Evolutionary conservation across 2,329 filamentous ascomycete genomes (phyloP).

Genomic region (Colletotrichum eremochloae): DNA sequence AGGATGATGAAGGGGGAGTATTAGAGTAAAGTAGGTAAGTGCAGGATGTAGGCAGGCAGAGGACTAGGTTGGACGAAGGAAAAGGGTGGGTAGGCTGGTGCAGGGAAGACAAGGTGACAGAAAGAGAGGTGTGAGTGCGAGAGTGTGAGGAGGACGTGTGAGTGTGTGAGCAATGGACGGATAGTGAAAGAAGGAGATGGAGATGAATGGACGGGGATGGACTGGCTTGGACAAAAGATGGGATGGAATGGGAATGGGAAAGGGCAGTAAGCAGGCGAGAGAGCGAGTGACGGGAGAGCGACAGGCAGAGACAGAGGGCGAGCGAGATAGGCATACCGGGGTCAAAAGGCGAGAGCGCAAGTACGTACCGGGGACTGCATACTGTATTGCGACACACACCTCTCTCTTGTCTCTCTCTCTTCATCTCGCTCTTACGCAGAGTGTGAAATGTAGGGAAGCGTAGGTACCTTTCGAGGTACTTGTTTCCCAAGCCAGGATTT

Average conservation of each 20-base stretch:
- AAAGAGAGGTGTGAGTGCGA: conserved; percentile 49
- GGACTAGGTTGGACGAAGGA: conserved; percentile 40
- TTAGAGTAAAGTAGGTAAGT: conserved; percentile 45
- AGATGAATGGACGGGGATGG: conserved; percentile 44
- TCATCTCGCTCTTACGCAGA: not conserved
- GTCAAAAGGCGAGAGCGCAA: conserved; percentile 49
- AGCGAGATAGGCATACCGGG: conserved; percentile 44
- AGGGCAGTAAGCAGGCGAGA: conserved; percentile 28
- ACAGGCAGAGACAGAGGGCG: conserved; percentile 29
- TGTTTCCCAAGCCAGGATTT: not conserved
- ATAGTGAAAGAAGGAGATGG: conserved; percentile 45
- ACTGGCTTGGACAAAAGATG: conserved; percentile 39
- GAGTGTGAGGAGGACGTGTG: conserved; percentile 44
- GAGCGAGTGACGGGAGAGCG: conserved; percentile 46
- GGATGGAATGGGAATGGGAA: conserved; percentile 46
- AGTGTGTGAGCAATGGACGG: conserved; percentile 45
- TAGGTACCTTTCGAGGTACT: not conserved
- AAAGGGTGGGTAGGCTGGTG: conserved; percentile 49
- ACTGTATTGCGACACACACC: conserved; percentile 17
- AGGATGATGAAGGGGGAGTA: conserved; percentile 41
- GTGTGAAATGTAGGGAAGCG: not conserved
- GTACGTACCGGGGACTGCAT: conserved; percentile 33
- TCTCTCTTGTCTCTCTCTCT: not conserved
- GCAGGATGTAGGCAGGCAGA: conserved; percentile 40
- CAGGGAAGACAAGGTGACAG: conserved; percentile 50